Evolutionary conservation across 305 asterid genomes (phyloP), one percentile per base, ranked within the genome.

Genomic region (Solanum aculeatissimum): DNA sequence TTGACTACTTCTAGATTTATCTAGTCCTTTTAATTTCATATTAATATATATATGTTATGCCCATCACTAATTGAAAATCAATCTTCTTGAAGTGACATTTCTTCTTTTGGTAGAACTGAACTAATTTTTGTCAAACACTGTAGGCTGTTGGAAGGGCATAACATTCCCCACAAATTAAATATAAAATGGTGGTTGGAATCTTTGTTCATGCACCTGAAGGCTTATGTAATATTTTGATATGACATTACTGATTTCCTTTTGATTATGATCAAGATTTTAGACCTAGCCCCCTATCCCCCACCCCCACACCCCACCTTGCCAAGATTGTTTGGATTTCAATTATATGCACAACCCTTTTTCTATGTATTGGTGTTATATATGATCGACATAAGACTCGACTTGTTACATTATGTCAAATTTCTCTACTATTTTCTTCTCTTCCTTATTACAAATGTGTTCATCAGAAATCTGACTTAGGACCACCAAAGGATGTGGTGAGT

Each of bases 161-260:
- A 13, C 55, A 80, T 80, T 58, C 84, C 84, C 84, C 84, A 80
- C 84, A 80, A 80, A 80, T 21, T 42, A 80, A 53, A 66, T 49
- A 53, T 51, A 54, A 9, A 57, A 80, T 57, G 71, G 83, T 80
- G 35, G 83, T 35, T 80, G 83, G 16, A 80, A 38, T 21, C 54
- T 80, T 38, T 58, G 71, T 80, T 80, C 84, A 80, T 80, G 84
- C 38, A 80, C 84, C 72, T 40, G 71, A 57, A 3, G 57, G 57
- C 0, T 80, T 54, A 80, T 80, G 42, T 42, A 57, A 23, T 47
- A 75, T 55, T 55, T 57, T 80, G 71, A 58, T 15, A 60, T 8
- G 71, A n/a, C 71, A n/a, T 25, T 57, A 25, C 40, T 42, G 38
- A 80, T 80, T 57, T 80, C 54, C 70, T n/a, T 57, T 38, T 80